Percentiles rank a stretch among this genome's conserved stretches.
Evolutionary conservation across 169 alveolate species (phyloP).

Genomic region (Sarcocystis neurona): DNA sequence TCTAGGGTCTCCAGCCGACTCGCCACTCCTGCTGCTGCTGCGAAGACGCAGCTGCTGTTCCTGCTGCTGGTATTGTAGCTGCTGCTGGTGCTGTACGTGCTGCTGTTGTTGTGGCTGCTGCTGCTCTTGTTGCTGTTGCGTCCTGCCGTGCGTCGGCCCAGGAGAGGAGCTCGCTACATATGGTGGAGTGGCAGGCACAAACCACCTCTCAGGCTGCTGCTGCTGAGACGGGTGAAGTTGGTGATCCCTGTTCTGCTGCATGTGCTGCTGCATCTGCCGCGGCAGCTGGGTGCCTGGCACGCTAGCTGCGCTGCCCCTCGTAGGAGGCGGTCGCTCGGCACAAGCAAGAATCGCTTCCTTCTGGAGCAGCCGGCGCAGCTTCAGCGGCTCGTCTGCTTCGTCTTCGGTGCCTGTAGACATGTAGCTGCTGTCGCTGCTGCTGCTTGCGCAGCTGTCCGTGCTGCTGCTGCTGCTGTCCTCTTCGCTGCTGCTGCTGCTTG

Average conservation of each 20-base stretch:
- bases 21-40: constrained; percentile 32
- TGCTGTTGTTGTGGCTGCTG: not conserved
- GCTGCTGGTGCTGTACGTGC: not conserved
- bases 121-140: not conserved
- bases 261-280: not conserved
- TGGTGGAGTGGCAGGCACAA: too few species aligned
- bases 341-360: not conserved
- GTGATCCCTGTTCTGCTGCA: too few species aligned
- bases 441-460: not conserved
- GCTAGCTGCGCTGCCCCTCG: too few species aligned
- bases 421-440: constrained; percentile 55
- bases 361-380: not conserved
- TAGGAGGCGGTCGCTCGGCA: too few species aligned
- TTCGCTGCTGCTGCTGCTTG: not conserved
- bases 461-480: not conserved
- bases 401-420: constrained; percentile 49
- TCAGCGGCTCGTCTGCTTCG: constrained; percentile 25
- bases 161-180: too few species aligned
- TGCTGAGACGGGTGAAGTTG: too few species aligned
- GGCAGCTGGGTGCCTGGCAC: not conserved
- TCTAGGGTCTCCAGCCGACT: not conserved
- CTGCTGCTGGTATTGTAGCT: constrained; percentile 10
- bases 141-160: too few species aligned
- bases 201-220: too few species aligned
- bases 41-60: constrained; percentile 15